Conservation (phyloP, 1,284 basidiomycete species). For the Tilletiaria anomala region DNA sequence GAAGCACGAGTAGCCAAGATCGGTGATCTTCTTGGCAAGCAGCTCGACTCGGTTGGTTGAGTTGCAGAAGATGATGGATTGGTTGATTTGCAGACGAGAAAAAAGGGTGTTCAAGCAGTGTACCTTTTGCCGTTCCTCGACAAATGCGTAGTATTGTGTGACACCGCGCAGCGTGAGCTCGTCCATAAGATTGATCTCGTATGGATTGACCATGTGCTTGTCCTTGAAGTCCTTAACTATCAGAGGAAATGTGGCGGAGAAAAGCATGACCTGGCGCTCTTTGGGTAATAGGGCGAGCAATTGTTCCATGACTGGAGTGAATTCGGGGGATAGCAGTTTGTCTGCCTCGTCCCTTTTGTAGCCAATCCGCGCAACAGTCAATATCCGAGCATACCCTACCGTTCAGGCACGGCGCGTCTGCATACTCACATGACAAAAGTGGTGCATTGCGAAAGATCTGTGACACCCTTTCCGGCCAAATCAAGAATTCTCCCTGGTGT, state of each 20-base stretch:
- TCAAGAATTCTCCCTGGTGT: conserved; percentile 82
- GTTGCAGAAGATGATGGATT: conserved; percentile 99
- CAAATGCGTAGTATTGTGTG: conserved; percentile 97
- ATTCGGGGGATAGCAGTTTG: conserved; percentile 92
- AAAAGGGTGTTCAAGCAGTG: conserved; percentile 96
- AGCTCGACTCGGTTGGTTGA: conserved; percentile 98
- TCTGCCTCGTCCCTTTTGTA: conserved; percentile 80
- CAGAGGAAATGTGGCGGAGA: conserved; percentile 96
- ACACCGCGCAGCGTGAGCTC: conserved; percentile 96
- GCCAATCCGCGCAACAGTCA: too few relatives aligned
- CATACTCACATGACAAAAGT: conserved; percentile 50
- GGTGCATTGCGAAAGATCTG: conserved; percentile 82
- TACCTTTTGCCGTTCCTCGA: conserved; percentile 97
- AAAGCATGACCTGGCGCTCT: conserved; percentile 92
- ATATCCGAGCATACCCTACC: background rate
- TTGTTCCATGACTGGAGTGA: conserved; percentile 96
- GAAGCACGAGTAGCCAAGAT: conserved; percentile 98
- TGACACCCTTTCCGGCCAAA: conserved; percentile 83
- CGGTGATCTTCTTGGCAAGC: conserved; percentile 95
- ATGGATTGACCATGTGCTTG: conserved; percentile 90
- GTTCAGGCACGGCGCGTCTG: background rate
- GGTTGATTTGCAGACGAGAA: conserved; percentile 98
- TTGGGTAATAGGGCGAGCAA: conserved; percentile 69
- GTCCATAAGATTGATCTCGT: conserved; percentile 99
- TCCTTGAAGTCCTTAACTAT: conserved; percentile 99